Conservation (phyloP, 163 green algal species). For the Trebouxiophyceae sp. region DNA sequence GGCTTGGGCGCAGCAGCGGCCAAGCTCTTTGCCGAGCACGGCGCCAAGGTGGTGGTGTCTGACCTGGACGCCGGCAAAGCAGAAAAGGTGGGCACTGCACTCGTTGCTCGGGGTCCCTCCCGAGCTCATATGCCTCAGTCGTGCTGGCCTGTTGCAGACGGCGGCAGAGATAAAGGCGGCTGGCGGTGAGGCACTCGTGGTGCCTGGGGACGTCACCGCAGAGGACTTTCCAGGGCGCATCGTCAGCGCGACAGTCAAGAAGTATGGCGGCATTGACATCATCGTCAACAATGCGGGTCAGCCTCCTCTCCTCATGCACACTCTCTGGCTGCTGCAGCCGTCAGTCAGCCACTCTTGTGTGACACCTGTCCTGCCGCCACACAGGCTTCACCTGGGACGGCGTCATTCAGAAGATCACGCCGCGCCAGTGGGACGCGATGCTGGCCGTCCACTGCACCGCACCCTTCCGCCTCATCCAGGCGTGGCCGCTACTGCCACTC, state of each 20-base stretch:
- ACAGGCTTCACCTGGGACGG: constrained; percentile 85
- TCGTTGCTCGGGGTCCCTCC: too few relatives aligned
- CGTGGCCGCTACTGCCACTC: too few relatives aligned
- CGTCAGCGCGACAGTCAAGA: constrained; percentile 41
- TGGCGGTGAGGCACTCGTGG: constrained; percentile 20
- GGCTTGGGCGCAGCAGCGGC: constrained; percentile 71
- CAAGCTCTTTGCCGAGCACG: constrained; percentile 56
- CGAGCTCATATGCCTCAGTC: too few relatives aligned
- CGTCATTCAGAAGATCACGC: constrained; percentile 76
- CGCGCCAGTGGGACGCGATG: constrained; percentile 81
- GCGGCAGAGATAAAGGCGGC: constrained; percentile 36
- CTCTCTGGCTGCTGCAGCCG: not conserved
- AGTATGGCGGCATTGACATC: constrained; percentile 63
- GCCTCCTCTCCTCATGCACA: not conserved
- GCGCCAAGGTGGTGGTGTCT: constrained; percentile 47
- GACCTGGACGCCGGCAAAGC: constrained; percentile 49
- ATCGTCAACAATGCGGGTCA: constrained; percentile 67
- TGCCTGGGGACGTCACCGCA: constrained; percentile 50
- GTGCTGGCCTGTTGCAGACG: constrained; percentile 16
- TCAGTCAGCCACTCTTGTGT: not conserved
- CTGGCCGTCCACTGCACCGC: constrained; percentile 48
- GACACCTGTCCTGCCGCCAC: not conserved
- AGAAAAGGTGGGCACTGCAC: too few relatives aligned
- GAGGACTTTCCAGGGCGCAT: constrained; percentile 41
- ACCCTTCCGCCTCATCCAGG: constrained; percentile 18